A percentile compares a stretch with the other conserved stretches of the same genome.
Conservation (phyloP, 768 basidiomycete genomes). For the Chalciporus piperatus region DNA sequence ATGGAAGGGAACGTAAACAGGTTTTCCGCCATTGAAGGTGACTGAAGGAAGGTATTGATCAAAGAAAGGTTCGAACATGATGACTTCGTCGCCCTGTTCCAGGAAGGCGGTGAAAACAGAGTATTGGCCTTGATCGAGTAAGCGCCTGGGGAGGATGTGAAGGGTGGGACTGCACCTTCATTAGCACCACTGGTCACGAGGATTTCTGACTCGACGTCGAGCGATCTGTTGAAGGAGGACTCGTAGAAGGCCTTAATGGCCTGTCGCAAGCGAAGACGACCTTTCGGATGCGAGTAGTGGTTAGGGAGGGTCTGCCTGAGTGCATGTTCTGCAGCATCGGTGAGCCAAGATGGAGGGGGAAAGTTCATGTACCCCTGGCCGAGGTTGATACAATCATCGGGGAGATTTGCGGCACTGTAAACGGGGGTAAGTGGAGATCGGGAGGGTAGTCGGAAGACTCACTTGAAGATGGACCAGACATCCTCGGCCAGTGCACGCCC, state of each 20-base stretch:
- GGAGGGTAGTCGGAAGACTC: conserved; percentile 8
- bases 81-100: conserved; percentile 92
- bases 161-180: conserved; percentile 57
- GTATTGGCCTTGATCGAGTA: conserved; percentile 65
- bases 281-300: conserved; percentile 91
- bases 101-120: conserved; percentile 91
- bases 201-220: conserved; percentile 86
- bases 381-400: conserved; percentile 90
- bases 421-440: conserved; percentile 1
- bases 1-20: conserved; percentile 93
- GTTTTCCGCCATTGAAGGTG: conserved; percentile 90
- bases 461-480: conserved; percentile 94
- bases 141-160: not conserved
- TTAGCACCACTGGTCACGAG: conserved; percentile 96
- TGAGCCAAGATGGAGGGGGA: conserved; percentile 77
- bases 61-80: conserved; percentile 98
- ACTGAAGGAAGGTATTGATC: conserved; percentile 94
- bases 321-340: conserved; percentile 68
- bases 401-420: conserved; percentile 79
- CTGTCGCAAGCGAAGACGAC: conserved; percentile 80
- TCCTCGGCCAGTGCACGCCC: conserved; percentile 79
- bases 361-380: conserved; percentile 97
- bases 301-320: conserved; percentile 61
- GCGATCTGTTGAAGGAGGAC: conserved; percentile 59
- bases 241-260: conserved; percentile 84